Percentiles rank a stretch among this genome's conserved stretches.
Conservation (phyloP, 306 rosid genomes). For the Lithocarpus polystachyus region DNA sequence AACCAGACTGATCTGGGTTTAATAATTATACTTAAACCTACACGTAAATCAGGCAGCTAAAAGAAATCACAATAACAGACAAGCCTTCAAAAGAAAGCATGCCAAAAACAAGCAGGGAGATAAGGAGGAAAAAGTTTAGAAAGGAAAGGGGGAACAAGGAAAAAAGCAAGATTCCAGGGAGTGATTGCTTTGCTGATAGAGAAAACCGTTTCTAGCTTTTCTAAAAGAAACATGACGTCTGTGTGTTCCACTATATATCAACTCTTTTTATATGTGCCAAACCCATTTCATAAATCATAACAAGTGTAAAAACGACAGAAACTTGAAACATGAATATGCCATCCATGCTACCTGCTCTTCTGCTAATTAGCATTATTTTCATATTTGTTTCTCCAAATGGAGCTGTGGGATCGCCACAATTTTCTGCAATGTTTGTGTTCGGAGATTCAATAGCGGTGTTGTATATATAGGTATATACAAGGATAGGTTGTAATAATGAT, state of each 20-base stretch:
- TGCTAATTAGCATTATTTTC: constrained; percentile 14
- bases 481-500: too few species aligned
- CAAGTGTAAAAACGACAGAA: background rate
- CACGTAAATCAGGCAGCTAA: background rate
- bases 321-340: constrained; percentile 3
- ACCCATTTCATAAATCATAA: background rate
- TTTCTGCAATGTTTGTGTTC: constrained; percentile 41
- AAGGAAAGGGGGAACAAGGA: too few species aligned
- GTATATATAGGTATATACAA: too few species aligned
- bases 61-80: background rate
- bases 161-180: background rate
- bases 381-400: background rate
- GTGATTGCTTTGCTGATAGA: background rate
- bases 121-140: background rate
- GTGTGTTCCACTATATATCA: background rate
- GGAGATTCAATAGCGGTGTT: constrained; percentile 42
- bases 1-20: too few species aligned
- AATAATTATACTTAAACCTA: background rate
- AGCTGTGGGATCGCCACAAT: background rate
- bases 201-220: constrained; percentile 4
- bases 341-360: background rate
- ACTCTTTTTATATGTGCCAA: background rate
- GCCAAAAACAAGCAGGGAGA: constrained; percentile 10
- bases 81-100: background rate
- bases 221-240: background rate